A percentile compares a stretch with the other conserved stretches of the same genome.
phyloP scores from a whole-genome alignment of 129 eudicot genomes.

The Chrysanthemum makinoi region DNA sequence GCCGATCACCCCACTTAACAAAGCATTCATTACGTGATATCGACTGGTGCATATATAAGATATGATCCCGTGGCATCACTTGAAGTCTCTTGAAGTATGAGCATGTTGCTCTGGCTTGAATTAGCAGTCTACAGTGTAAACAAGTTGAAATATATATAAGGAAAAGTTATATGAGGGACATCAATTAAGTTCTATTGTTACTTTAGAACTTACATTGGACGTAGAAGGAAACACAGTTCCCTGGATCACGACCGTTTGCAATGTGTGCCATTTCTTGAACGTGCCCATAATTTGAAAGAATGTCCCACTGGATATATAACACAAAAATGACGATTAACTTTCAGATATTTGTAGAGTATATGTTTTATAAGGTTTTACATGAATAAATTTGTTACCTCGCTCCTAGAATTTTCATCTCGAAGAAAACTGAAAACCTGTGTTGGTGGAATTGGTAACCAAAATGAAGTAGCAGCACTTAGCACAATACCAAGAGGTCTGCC shows the following conservation, averaged over 20 bases:
- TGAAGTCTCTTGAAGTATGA: constrained; percentile 90
- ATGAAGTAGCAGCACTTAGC: constrained; percentile 94
- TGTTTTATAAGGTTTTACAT: background rate
- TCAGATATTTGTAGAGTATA: background rate
- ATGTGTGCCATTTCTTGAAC: constrained; percentile 99
- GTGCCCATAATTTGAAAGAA: constrained; percentile 78
- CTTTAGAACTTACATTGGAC: constrained; percentile 61
- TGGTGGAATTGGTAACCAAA: constrained; percentile 93
- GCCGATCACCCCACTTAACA: constrained; percentile 96
- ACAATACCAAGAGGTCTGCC: constrained; percentile 98
- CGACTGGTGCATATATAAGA: constrained; percentile 92
- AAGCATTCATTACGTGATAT: constrained; percentile 74
- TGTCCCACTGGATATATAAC: constrained; percentile 68
- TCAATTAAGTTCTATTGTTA: background rate
- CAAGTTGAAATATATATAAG: constrained; percentile 5
- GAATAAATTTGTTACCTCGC: constrained; percentile 52
- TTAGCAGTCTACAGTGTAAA: constrained; percentile 65
- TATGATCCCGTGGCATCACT: constrained; percentile 82
- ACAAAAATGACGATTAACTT: background rate
- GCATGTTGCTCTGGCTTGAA: constrained; percentile 95
- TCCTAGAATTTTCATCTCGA: constrained; percentile 73
- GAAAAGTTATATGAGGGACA: background rate
- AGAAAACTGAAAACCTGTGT: constrained; percentile 80
- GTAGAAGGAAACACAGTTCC: constrained; percentile 89
- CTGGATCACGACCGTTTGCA: constrained; percentile 95